Evolutionary conservation across 495 filamentous ascomycete genomes (phyloP).

Genomic region (Penicillium herquei): DNA sequence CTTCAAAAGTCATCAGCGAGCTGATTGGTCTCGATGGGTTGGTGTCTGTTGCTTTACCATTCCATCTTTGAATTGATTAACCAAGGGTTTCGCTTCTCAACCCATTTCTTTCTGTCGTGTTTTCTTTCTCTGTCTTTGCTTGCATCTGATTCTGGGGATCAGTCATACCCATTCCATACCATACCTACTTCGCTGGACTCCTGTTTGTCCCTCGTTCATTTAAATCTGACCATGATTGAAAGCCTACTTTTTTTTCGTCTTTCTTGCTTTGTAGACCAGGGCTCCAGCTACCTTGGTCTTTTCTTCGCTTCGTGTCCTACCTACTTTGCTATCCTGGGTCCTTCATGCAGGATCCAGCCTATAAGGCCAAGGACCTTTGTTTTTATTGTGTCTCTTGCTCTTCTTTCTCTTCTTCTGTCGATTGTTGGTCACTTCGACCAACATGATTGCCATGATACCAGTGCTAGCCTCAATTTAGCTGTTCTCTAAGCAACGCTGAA

Average conservation of each 20-base stretch:
- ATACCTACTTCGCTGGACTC: constrained; percentile 10
- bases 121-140: constrained; percentile 12
- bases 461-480: constrained; percentile 29
- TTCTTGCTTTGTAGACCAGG: constrained; percentile 23
- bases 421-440: constrained; percentile 24
- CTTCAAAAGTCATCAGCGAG: constrained; percentile 26
- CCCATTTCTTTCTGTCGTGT: constrained; percentile 1
- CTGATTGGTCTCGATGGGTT: constrained; percentile 20
- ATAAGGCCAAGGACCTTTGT: constrained; percentile 7
- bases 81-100: background rate
- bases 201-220: constrained; percentile 13
- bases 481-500: constrained; percentile 9
- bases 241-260: background rate
- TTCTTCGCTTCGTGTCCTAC: constrained; percentile 7
- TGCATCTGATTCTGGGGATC: constrained; percentile 30
- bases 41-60: constrained; percentile 12
- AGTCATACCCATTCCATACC: constrained; percentile 26
- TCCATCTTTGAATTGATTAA: constrained; percentile 2
- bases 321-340: constrained; percentile 8
- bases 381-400: constrained; percentile 15
- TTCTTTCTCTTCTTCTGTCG: constrained; percentile 14
- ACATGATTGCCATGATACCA: constrained; percentile 43
- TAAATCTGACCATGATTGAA: constrained; percentile 8
- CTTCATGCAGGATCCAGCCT: background rate
- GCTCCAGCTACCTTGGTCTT: constrained; percentile 26